Percentiles rank a stretch among this genome's conserved stretches.
Conservation (phyloP, 192 early-diverging fungal species). For the Entrophospora sp. region DNA sequence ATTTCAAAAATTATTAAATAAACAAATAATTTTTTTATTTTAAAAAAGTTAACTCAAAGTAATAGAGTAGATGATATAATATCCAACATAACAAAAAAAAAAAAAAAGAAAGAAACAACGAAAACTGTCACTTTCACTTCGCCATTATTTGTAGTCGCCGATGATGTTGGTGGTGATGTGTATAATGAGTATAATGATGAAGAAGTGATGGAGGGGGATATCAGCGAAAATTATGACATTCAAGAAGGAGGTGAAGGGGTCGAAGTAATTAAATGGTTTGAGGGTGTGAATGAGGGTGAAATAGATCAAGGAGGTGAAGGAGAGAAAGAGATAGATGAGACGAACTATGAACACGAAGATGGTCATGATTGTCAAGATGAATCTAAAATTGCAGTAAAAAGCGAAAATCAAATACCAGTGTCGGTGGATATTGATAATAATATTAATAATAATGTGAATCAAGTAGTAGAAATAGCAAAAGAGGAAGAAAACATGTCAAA, state of each 20-base stretch:
- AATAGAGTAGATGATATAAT: conserved; percentile 9
- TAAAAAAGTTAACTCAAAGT: conserved; percentile 5
- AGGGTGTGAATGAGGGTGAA: no score
- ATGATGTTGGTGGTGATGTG: conserved; percentile 38
- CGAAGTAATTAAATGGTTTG: no score
- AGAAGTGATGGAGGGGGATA: conserved; percentile 31
- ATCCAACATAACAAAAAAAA: background rate
- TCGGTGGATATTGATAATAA: no score
- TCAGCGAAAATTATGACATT: conserved; percentile 33
- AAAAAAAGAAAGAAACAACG: background rate
- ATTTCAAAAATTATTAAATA: no score
- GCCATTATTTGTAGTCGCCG: conserved; percentile 20
- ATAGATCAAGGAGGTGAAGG: conserved; percentile 36
- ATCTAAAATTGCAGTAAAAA: no score
- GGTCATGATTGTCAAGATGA: no score
- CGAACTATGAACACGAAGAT: no score
- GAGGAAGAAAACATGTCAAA: no score
- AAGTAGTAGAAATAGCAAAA: no score
- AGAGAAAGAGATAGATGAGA: conserved; percentile 28
- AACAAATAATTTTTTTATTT: background rate
- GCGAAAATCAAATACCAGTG: no score
- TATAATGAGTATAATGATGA: conserved; percentile 39
- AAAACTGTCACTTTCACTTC: conserved; percentile 13
- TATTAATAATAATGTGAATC: no score
- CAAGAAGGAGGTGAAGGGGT: no score